A percentile compares a stretch with the other conserved stretches of the same genome.
These are phyloP conservation scores for Boletellus deceptivus DNA, from an alignment of 1,284 basidiomycete species.

Conservation along the genomic window DNA sequence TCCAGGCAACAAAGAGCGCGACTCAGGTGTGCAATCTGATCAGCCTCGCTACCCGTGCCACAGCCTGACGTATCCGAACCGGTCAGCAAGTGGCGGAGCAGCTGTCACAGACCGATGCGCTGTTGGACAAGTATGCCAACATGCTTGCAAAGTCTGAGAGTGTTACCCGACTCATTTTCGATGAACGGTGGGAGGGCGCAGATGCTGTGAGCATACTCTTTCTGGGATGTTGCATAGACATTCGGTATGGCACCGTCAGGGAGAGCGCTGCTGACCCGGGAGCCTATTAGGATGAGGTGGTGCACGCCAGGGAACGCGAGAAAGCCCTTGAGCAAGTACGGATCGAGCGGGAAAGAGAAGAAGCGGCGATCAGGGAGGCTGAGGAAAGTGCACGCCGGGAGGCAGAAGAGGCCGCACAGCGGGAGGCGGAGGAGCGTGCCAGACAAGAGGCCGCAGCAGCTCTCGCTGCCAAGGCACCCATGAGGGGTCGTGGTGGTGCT, in stretches of 20 bases:
- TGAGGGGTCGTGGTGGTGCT: conserved; percentile 36
- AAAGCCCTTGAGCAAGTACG: conserved; percentile 47
- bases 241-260: not conserved
- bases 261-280: conserved; percentile 5
- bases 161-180: conserved; percentile 62
- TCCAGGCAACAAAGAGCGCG: conserved; percentile 57
- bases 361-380: conserved; percentile 49
- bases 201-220: conserved; percentile 49
- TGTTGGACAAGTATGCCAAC: conserved; percentile 69
- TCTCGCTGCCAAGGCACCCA: conserved; percentile 22
- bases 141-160: conserved; percentile 70
- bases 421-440: conserved; percentile 32
- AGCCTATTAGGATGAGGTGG: conserved; percentile 54
- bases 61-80: not conserved
- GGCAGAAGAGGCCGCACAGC: conserved; percentile 38
- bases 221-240: no score
- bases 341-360: conserved; percentile 50
- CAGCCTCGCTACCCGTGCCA: not conserved
- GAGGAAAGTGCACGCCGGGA: conserved; percentile 48
- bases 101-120: conserved; percentile 63
- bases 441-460: conserved; percentile 25
- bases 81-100: conserved; percentile 60
- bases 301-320: conserved; percentile 47
- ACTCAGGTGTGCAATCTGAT: conserved; percentile 52
- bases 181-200: conserved; percentile 71